Evolutionary conservation across 495 filamentous ascomycete species (phyloP), one percentile per base, ranked within the genome.

Genomic region (Rostrohypoxylon terebratum): DNA sequence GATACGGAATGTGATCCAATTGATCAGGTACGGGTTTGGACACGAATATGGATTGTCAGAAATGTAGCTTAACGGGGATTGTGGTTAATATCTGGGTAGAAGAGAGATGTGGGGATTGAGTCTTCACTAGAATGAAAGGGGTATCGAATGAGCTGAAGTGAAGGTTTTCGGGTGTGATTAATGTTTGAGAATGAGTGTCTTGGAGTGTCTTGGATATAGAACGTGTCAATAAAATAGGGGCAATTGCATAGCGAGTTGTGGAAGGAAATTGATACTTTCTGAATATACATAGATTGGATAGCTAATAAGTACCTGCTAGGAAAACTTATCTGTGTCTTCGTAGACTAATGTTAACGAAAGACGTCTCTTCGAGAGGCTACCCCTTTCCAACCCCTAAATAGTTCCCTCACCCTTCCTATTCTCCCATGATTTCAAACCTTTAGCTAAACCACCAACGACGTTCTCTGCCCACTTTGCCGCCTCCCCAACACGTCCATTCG

Each of bases 401-500:
- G 3, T 21, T 3, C 25, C 48, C 20, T 28, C 28, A 13, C 25
- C 4, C 36, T 38, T 38, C 8, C 42, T n/a, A 6, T 18, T n/a
- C 20, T 44, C 65, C 60, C 38, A 66, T n/a, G 21, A 2, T 28
- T 57, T 45, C 51, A 80, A 42, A 33, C 78, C 83, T 8, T 51
- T 38, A 64, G 74, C 75, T 51, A 87, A 59, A 2, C 73, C 76
- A 1, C 42, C 54, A 14, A 83, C 63, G 25, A 86, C 44, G 0
- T 33, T 74, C 61, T 60, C 64, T 9, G 87, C 82, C 66, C 87
- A 76, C 14, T 59, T 47, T 45, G 68, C 76, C 28, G 40, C 72
- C 11, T 47, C 73, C 0, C 81, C 80, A 13, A 68, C 51, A 55
- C 81, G 72, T 18, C 77, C 82, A 70, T 85, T 84, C 16, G 77